Conservation (phyloP, 306 rosid species). For the Gastrolobium villosum region DNA sequence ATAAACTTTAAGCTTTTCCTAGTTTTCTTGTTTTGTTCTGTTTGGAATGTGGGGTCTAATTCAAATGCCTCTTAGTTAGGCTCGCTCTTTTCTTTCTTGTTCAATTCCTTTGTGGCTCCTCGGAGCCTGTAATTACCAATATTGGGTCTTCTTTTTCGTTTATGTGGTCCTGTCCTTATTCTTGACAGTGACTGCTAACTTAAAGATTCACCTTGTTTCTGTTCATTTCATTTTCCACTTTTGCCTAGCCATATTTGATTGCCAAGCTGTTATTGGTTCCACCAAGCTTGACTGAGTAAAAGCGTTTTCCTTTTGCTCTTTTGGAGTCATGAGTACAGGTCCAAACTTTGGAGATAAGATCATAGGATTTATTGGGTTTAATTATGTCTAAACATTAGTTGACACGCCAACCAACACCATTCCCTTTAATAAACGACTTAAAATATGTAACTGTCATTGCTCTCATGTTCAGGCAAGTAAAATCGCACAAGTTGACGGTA, state of each 20-base stretch:
- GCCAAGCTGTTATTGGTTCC: conserved; percentile 17
- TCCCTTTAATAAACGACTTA: neutral
- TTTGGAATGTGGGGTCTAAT: conserved; percentile 46
- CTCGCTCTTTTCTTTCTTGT: neutral
- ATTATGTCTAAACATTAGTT: neutral
- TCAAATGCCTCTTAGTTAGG: neutral
- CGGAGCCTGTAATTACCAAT: conserved; percentile 13
- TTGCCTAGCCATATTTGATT: conserved; percentile 1
- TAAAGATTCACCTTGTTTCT: neutral
- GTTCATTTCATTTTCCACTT: neutral
- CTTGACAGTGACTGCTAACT: conserved; percentile 40
- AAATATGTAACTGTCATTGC: neutral
- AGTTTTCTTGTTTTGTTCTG: conserved; percentile 36
- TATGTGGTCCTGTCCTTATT: neutral
- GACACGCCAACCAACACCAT: conserved; percentile 8
- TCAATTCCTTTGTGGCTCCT: neutral
- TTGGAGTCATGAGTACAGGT: neutral
- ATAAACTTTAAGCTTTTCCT: conserved; percentile 30
- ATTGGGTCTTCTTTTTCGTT: neutral
- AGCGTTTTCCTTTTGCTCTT: conserved; percentile 20
- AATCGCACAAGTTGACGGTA: neutral
- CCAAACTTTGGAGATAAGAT: conserved; percentile 40
- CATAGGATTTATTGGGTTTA: conserved; percentile 10
- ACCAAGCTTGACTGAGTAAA: conserved; percentile 39
- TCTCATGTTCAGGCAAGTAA: neutral